Base-by-base conservation (phyloP, 2,329 filamentous ascomycete genomes). In the Trichoderma sp. region DNA sequence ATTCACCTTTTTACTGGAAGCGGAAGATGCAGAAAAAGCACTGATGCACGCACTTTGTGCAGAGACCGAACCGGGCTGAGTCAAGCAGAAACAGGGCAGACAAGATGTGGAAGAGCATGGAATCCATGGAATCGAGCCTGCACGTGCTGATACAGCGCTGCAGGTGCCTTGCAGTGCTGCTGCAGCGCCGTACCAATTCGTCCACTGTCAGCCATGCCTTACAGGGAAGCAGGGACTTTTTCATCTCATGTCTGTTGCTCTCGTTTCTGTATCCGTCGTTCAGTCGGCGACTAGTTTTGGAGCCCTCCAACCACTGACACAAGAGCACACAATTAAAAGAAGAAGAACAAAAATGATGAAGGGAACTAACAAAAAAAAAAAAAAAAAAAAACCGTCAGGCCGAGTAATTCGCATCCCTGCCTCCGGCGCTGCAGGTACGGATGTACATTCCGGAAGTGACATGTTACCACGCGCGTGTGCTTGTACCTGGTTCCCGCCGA, bases 401-500 rank as follows among this genome's bases (percentile, higher is more conserved):
- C 65, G 47, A 68, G 47, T 5, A 67, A 29, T 43, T 53, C 43
- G 47, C 47, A 68, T 61, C 65, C 65, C 49, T 52, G 65, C 19
- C 47, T 10, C 47, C 47, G 29, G 47, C 55, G 40, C 65, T 68
- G 65, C 65, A 68, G 65, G 57, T 68, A 61, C 65, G 65, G 65
- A 56, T 47, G 47, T 57, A 60, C 57, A 31, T 68, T 61, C 65
- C 56, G 65, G 57, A 68, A 53, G 56, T 55, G 65, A 61, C 40
- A 47, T 59, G 40, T 52, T 68, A 68, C 65, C 19, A 53, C 53
- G 40, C 43, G 40, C 40, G 13, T 27, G 63, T 43, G 27, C 37
- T 57, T 8, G 27, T 57, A 57, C 55, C 55, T 57, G 13, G 21
- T 24, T 19, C n/a, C 24, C 7, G 27, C 16, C 14, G n/a, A 3